Evolutionary conservation across 495 filamentous ascomycete genomes (phyloP), one percentile per base, ranked within the genome.

Genomic region (Aspergillus incahuasiensis): DNA sequence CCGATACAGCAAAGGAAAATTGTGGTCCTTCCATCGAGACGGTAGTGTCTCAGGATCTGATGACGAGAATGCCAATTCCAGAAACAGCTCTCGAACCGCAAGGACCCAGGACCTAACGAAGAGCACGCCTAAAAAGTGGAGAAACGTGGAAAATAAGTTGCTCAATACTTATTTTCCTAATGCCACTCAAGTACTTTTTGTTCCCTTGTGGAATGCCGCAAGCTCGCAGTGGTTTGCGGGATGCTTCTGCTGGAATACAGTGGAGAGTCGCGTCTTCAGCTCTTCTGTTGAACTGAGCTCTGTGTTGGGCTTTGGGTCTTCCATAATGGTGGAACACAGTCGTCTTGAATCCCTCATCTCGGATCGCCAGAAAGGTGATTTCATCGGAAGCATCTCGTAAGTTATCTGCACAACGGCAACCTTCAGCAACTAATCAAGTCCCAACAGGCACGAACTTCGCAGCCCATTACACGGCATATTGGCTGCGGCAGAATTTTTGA

Each of bases 381-480:
- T 91, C 57, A 88, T 92, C 40, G 86, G 85, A 0, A 88, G 83
- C 43, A 86, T 92, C 15, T 89, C 85, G 47, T 70, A 52, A 61
- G 67, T 65, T 25, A 5, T 22, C 18, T 73, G 5, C 18, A 19
- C 1, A 59, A 22, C 11, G 62, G 59, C 25, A 71, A 77, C 46
- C 16, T 15, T 0, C 13, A 7, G 5, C 47, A 38, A 24, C 51
- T 13, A 55, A 19, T 7, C 3, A 9, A 28, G 16, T 9, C 21
- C 35, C 16, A 79, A 24, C 63, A 79, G 57, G 74, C 90, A 95
- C 63, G 90, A 95, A 63, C 74, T 94, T 15, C 79, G 89, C 5
- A 88, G 82, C 16, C 90, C 90, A 1, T 69, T 95, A 6, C 87
- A 91, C 58, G 88, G 88, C 0, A 88, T 91, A 42, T 64, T 91